These are phyloP conservation scores for Pistacia vera DNA, from an alignment of 345 rosid species.

Conservation along the genomic window DNA sequence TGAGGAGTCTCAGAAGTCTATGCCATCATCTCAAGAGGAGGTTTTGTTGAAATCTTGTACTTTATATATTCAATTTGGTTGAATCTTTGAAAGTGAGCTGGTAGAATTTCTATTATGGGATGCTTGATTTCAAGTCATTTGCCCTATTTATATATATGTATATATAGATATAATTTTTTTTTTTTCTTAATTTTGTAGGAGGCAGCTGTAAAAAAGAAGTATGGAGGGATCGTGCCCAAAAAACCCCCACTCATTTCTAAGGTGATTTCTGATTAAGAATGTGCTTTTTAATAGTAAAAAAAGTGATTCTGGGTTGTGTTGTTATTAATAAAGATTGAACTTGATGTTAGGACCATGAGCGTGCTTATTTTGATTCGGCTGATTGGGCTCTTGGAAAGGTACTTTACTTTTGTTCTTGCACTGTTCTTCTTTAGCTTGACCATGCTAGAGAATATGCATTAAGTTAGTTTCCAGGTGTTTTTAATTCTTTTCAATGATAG, in stretches of 20 bases:
- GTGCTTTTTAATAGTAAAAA: background rate
- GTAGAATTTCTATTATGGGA: background rate
- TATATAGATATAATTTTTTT: no score
- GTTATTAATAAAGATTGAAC: conserved; percentile 16
- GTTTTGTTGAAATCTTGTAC: conserved; percentile 28
- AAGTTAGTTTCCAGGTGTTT: conserved; percentile 16
- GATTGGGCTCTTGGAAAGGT: conserved; percentile 99
- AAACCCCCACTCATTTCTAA: conserved; percentile 99
- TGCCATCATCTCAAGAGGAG: conserved; percentile 73
- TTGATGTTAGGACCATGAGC: conserved; percentile 80
- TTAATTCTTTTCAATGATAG: conserved; percentile 21
- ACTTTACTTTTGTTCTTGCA: conserved; percentile 15
- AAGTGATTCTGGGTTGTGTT: background rate
- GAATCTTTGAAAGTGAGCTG: background rate
- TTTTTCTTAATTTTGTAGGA: conserved; percentile 45
- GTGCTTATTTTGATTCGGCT: conserved; percentile 99
- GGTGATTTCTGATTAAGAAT: conserved; percentile 37
- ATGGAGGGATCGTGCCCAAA: conserved; percentile 95
- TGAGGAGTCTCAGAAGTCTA: conserved; percentile 37
- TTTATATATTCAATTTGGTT: background rate
- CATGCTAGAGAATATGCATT: conserved; percentile 6
- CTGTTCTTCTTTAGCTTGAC: conserved; percentile 7
- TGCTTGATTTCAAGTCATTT: conserved; percentile 1
- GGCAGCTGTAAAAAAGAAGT: conserved; percentile 73
- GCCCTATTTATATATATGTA: background rate